Percentiles rank a stretch among this genome's conserved stretches.
These are phyloP conservation scores for Aspergillus quadrilineatus DNA, from an alignment of 2,329 filamentous ascomycete species.

Conservation along the genomic window DNA sequence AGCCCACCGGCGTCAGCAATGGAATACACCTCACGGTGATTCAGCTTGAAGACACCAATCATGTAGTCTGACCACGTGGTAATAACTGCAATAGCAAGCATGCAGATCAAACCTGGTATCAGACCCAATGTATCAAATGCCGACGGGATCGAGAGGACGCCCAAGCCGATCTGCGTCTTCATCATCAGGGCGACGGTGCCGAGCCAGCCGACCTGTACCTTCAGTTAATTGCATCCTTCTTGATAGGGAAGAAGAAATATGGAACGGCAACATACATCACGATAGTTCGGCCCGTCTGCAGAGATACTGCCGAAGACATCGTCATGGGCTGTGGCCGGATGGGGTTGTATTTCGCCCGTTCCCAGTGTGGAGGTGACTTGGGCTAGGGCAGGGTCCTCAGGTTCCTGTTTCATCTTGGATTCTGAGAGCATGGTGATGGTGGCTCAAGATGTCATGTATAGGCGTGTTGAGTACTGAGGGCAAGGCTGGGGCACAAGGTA, in stretches of 20 bases:
- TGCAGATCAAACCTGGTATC: constrained; percentile 48
- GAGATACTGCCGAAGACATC: constrained; percentile 40
- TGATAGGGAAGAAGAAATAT: not conserved
- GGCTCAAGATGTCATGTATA: not conserved
- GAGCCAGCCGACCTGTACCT: constrained; percentile 40
- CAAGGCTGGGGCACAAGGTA: not conserved
- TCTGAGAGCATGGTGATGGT: not conserved
- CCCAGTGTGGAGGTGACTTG: not conserved
- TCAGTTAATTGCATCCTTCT: constrained; percentile 7
- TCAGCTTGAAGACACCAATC: constrained; percentile 52
- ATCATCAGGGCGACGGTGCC: constrained; percentile 48
- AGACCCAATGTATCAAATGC: constrained; percentile 49
- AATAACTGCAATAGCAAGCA: constrained; percentile 43
- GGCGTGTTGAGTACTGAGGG: not conserved
- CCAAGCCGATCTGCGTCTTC: constrained; percentile 47
- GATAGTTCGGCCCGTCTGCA: constrained; percentile 34
- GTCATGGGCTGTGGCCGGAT: constrained; percentile 19
- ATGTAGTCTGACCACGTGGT: constrained; percentile 53
- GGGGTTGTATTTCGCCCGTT: not conserved
- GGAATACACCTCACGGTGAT: constrained; percentile 56
- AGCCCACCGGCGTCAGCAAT: constrained; percentile 58
- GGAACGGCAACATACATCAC: constrained; percentile 22
- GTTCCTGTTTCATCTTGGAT: constrained; percentile 4
- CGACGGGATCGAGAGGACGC: constrained; percentile 50
- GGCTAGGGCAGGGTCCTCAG: not conserved